Evolutionary conservation across 495 filamentous ascomycete genomes (phyloP), one percentile per base, ranked within the genome.

Genomic region (Pyrenula massariospora): DNA sequence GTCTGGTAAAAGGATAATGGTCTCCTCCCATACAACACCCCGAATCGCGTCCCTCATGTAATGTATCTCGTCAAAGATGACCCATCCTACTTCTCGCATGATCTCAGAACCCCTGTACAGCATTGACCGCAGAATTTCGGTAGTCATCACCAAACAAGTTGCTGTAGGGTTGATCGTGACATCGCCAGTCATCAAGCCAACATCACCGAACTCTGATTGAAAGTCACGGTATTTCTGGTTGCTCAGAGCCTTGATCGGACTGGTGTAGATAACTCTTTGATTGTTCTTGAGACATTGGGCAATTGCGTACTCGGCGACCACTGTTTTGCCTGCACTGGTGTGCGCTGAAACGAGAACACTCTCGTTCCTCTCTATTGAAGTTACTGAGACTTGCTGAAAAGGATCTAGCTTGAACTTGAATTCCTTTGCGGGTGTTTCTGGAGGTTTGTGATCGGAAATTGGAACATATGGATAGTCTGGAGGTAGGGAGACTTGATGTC

Each of bases 171-270:
- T 98, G 72, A 97, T 98, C 24, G 93, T 98, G 57, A 94, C 94
- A 79, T 98, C 93, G 62, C 93, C 93, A 2, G 93, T 98, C 93
- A 98, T 98, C 58, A 98, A 76, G 36, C 93, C 93, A 56, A 96
- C 93, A 68, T 98, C 93, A 48, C 91, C 91, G 72, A 98, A 98
- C 54, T 96, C 91, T 31, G 86, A 90, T 42, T 81, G 80, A 69
- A 98, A 98, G 68, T 98, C 93, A 74, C 93, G 79, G 68, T 95
- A 98, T 62, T 98, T 98, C 68, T 98, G 93, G 65, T 98, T 98
- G 67, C 91, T 96, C 66, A 98, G 75, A 22, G 93, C 93, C 69
- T 98, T 98, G 74, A 98, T 97, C 0, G 93, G 93, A 77, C 92
- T 96, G 1, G 93, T 98, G 73, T 98, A 98, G 67, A 98, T 97